Conservation (phyloP, 2,329 filamentous ascomycete species). For the Trichoderma simmonsii region DNA sequence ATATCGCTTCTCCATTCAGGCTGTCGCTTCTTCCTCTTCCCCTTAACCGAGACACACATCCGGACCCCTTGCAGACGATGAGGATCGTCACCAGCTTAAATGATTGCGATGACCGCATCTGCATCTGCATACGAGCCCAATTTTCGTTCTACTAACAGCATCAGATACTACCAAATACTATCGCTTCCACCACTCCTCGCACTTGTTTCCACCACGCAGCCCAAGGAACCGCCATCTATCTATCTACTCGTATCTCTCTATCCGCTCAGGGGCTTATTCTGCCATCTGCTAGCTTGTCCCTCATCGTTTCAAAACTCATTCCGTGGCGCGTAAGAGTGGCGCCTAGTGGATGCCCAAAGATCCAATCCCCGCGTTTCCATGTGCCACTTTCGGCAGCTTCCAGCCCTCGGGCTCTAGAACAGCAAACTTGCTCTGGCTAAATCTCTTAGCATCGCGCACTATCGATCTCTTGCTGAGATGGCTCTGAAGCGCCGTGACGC, state of each 20-base stretch:
- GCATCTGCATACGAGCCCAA: background rate
- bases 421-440: background rate
- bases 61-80: background rate
- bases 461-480: background rate
- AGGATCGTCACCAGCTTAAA: background rate
- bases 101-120: background rate
- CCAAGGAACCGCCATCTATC: background rate
- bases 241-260: background rate
- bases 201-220: background rate
- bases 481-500: background rate
- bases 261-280: background rate
- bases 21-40: background rate
- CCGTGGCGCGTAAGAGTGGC: background rate
- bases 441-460: background rate
- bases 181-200: background rate
- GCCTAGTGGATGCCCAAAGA: background rate
- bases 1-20: background rate
- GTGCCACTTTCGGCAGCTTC: conserved; percentile 10
- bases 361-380: conserved; percentile 15
- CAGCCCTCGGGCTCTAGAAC: background rate
- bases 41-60: background rate
- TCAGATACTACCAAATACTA: background rate
- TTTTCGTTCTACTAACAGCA: background rate
- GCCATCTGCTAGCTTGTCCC: background rate
- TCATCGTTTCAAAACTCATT: background rate